Evolutionary conservation across 1,139 yeast species (phyloP), one percentile per base, ranked within the genome.

Genomic region (Entelexis paramagnoliae): DNA sequence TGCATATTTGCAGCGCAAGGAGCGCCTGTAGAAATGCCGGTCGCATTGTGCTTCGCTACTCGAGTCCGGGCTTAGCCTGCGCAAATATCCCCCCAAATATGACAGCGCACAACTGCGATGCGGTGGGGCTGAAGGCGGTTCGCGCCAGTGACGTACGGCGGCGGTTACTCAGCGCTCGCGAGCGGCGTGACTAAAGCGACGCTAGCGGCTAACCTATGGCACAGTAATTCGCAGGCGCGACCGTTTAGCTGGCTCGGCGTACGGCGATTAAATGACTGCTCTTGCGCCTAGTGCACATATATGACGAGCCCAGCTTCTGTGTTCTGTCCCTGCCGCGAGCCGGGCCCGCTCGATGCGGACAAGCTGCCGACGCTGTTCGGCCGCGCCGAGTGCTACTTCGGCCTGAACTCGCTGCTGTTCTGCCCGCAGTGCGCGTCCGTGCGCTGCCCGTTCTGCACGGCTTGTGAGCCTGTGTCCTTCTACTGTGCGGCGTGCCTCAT

Each of bases 401-500:
- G 52, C n/a, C 44, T 55, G 4, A 51, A 51, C 40, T 17, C 43
- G 32, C 55, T 60, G 24, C 59, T 59, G 39, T 59, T 51, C 42
- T 60, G 63, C 45, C 52, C 51, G 29, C 34, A 49, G 22, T 60
- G 63, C 45, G 48, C 40, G 10, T 38, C 61, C 9, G 34, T 60
- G 13, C 40, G 62, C 14, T 60, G 63, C 53, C 59, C 56, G 26
- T 48, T 45, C 29, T 60, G 63, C 48, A 49, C 57, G 9, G 53
- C 48, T 9, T 40, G 40, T 22, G 60, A 57, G 28, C 59, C 60
- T 6, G 52, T 55, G 7, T 20, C 55, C 16, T 52, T 54, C 51
- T 60, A 36, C 50, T 60, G 63, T 47, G 51, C 61, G 14, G 48
- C 50, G 47, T 60, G 63, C 40, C 40, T 55, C 6, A 48, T 51